Evolutionary conservation across 1,284 basidiomycete genomes (phyloP), one percentile per base, ranked within the genome.

Genomic region (Melampsora americana): DNA sequence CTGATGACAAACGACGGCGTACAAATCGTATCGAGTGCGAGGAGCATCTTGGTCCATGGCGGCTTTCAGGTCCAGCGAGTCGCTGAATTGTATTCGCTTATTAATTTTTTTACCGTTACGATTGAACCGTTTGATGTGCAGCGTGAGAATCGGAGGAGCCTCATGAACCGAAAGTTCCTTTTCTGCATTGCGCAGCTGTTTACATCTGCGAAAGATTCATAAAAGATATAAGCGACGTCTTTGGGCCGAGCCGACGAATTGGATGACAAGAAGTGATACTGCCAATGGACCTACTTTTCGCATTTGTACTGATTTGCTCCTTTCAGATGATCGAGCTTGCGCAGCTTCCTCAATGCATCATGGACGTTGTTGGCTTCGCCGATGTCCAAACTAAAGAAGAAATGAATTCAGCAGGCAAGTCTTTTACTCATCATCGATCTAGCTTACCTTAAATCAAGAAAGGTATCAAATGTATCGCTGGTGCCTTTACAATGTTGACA

Each of bases 221-320:
- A 50, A 14, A 6, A 61, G 77, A 61, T 44, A 26, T 56, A 46
- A 69, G 5, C 48, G 30, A 48, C 16, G 39, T 5, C 5, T 66
- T 67, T 44, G 48, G 69, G 35, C 5, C 9, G n/a, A 18, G 7
- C 26, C n/a, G 12, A 42, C 9, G 30, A 20, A 16, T 23, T 14
- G 28, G n/a, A 32, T 39, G n/a, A 18, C 23, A 4, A 59, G 59
- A 53, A 28, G 77, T 28, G 78, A 77, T 28, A 56, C 30, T 67
- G 35, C 66, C 50, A 56, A 1, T n/a, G n/a, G 30, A 86, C 90
- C 80, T 81, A 95, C 92, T 92, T 95, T 83, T 99, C 95, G 84
- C 96, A 99, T 82, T 94, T 92, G 84, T 99, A 99, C 85, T 96
- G 96, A 86, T 99, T 93, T 5, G 90, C 88, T 0, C 95, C 96